A percentile compares a stretch with the other conserved stretches of the same genome.
Evolutionary conservation across 441 rosid genomes (phyloP).

Genomic region (Oxalis stricta): DNA sequence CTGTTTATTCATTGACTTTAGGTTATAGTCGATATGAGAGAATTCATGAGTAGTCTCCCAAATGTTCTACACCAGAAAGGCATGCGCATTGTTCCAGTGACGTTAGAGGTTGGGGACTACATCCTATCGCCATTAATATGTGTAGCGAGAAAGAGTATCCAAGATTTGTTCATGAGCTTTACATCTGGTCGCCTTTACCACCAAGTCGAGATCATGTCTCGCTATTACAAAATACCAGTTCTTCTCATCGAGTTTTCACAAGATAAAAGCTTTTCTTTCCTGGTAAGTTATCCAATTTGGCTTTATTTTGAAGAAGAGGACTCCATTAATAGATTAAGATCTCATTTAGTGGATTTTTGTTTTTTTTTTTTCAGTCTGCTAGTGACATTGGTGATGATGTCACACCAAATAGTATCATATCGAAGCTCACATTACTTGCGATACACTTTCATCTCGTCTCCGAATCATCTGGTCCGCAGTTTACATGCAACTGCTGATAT

Average conservation of each 20-base stretch:
- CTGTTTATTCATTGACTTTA: slow-evolving; percentile 16
- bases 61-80: slow-evolving; percentile 96
- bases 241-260: slow-evolving; percentile 93
- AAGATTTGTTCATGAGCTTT: slow-evolving; percentile 88
- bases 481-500: slow-evolving; percentile 91
- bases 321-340: background rate
- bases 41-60: slow-evolving; percentile 98
- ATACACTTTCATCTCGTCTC: slow-evolving; percentile 83
- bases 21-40: slow-evolving; percentile 98
- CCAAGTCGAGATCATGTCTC: slow-evolving; percentile 85
- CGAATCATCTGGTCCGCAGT: slow-evolving; percentile 95
- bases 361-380: slow-evolving; percentile 57
- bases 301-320: slow-evolving; percentile 2
- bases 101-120: slow-evolving; percentile 89
- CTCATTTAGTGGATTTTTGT: slow-evolving; percentile 6
- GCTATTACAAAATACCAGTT: slow-evolving; percentile 86
- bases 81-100: slow-evolving; percentile 76
- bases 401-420: slow-evolving; percentile 71
- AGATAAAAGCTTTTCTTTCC: slow-evolving; percentile 97
- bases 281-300: slow-evolving; percentile 27
- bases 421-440: slow-evolving; percentile 80
- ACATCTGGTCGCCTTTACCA: slow-evolving; percentile 85
- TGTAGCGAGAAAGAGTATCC: slow-evolving; percentile 89
- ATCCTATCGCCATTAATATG: slow-evolving; percentile 77
- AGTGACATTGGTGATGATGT: slow-evolving; percentile 94